These are phyloP conservation scores for Kuraishia ogatae DNA, from an alignment of 805 yeast species.

Conservation along the genomic window DNA sequence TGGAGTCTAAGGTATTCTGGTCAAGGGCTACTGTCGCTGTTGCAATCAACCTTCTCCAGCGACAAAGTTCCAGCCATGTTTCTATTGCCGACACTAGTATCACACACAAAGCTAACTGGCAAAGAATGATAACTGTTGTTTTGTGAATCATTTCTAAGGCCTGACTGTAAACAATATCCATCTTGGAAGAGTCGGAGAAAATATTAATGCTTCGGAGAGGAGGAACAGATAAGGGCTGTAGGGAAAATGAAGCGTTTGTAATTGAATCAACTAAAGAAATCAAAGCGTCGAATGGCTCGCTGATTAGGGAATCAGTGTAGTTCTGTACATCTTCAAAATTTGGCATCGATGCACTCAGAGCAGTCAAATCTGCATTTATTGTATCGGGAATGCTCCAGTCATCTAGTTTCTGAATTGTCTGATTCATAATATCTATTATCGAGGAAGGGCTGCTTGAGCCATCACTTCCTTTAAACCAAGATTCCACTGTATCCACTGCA, in stretches of 20 bases:
- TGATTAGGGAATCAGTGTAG: slow-evolving; percentile 43
- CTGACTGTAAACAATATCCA: slow-evolving; percentile 28
- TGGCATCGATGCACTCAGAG: slow-evolving; percentile 46
- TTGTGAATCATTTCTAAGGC: slow-evolving; percentile 23
- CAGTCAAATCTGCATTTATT: slow-evolving; percentile 48
- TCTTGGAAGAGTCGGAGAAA: slow-evolving; percentile 31
- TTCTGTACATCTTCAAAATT: slow-evolving; percentile 57
- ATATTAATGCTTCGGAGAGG: slow-evolving; percentile 20
- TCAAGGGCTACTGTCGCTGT: slow-evolving; percentile 16
- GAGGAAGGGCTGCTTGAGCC: slow-evolving; percentile 22
- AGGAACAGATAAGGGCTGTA: slow-evolving; percentile 31
- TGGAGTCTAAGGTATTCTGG: not conserved
- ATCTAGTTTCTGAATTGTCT: slow-evolving; percentile 47
- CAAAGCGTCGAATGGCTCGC: slow-evolving; percentile 49
- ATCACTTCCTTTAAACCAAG: slow-evolving; percentile 43
- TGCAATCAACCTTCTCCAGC: slow-evolving; percentile 37
- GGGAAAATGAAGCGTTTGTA: slow-evolving; percentile 12
- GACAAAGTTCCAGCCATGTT: slow-evolving; percentile 32
- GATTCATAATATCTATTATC: slow-evolving; percentile 38
- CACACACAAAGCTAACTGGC: slow-evolving; percentile 30
- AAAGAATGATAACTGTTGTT: slow-evolving; percentile 28
- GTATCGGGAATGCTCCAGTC: slow-evolving; percentile 57
- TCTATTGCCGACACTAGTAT: slow-evolving; percentile 32
- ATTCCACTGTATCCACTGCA: slow-evolving; percentile 42
- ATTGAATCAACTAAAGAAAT: slow-evolving; percentile 25